A percentile compares a stretch with the other conserved stretches of the same genome.
These are phyloP conservation scores for Cardiospermum halicacabum DNA, from an alignment of 345 rosid species.

Conservation along the genomic window DNA sequence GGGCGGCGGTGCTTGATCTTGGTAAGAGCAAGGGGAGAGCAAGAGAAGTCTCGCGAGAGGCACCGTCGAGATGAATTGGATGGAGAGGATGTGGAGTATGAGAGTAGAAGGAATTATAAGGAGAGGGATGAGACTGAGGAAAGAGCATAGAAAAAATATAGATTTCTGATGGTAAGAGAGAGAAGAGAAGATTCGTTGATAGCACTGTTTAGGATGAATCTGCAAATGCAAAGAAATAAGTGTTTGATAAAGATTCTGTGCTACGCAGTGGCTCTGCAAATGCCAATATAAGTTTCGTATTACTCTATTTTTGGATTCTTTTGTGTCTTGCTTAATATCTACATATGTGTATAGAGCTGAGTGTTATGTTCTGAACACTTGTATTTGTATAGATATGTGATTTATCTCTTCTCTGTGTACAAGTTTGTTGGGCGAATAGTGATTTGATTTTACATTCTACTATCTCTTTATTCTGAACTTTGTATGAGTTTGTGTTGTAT, in stretches of 20 bases:
- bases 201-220: conserved; percentile 20
- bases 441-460: neutral
- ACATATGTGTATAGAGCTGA: no score
- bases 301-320: neutral
- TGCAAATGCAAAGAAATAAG: conserved; percentile 24
- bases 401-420: no score
- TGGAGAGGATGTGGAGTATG: conserved; percentile 26
- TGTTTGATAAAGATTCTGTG: conserved; percentile 22
- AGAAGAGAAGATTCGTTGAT: conserved; percentile 54
- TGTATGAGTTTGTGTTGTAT: no score
- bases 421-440: neutral
- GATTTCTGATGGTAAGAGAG: conserved; percentile 34
- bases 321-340: no score
- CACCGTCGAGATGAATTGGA: conserved; percentile 28
- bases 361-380: no score
- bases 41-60: conserved; percentile 31
- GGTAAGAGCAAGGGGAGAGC: conserved; percentile 29
- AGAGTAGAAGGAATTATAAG: conserved; percentile 38
- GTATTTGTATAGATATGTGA: no score
- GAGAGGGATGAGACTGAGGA: conserved; percentile 35
- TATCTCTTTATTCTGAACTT: no score
- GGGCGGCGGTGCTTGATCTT: no score
- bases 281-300: conserved; percentile 44
- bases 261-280: conserved; percentile 22
- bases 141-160: conserved; percentile 38